Percentiles rank a stretch among this genome's conserved stretches.
These are phyloP conservation scores for Phalaenopsis hybrid DNA, from an alignment of 116 monocot genomes.

Conservation along the genomic window DNA sequence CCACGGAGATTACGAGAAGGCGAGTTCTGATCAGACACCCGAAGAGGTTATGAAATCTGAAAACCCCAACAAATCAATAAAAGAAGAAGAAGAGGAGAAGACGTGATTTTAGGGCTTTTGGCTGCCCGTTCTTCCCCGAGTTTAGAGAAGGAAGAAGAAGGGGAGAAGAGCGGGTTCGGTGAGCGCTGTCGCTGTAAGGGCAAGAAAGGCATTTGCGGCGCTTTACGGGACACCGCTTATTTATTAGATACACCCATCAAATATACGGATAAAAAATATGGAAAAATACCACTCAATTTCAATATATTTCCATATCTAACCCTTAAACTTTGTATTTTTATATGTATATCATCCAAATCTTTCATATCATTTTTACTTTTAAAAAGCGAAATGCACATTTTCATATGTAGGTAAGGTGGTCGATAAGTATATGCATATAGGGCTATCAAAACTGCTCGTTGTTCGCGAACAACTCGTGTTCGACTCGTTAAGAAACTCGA, in stretches of 20 bases:
- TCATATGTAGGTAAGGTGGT: background rate
- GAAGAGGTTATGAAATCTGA: background rate
- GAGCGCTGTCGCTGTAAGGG: background rate
- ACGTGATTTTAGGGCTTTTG: background rate
- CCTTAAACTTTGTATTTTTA: background rate
- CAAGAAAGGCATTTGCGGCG: constrained; percentile 7
- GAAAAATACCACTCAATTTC: too few species aligned
- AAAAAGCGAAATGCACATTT: background rate
- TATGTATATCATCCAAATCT: background rate
- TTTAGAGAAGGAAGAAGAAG: background rate
- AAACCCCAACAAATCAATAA: background rate
- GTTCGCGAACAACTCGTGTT: too few species aligned
- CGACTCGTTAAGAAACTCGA: too few species aligned
- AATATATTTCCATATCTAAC: too few species aligned
- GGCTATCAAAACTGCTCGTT: too few species aligned
- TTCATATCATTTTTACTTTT: background rate
- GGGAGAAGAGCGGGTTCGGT: background rate
- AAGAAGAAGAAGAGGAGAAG: background rate
- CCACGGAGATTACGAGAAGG: background rate
- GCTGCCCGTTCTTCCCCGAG: background rate
- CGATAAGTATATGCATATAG: too few species aligned
- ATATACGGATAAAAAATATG: too few species aligned
- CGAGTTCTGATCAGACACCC: background rate
- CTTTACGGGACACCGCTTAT: too few species aligned
- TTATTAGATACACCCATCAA: too few species aligned